Percentiles rank a stretch among this genome's conserved stretches.
Evolutionary conservation across 2,329 filamentous ascomycete genomes (phyloP).

Genomic region (Diaporthe batatas): DNA sequence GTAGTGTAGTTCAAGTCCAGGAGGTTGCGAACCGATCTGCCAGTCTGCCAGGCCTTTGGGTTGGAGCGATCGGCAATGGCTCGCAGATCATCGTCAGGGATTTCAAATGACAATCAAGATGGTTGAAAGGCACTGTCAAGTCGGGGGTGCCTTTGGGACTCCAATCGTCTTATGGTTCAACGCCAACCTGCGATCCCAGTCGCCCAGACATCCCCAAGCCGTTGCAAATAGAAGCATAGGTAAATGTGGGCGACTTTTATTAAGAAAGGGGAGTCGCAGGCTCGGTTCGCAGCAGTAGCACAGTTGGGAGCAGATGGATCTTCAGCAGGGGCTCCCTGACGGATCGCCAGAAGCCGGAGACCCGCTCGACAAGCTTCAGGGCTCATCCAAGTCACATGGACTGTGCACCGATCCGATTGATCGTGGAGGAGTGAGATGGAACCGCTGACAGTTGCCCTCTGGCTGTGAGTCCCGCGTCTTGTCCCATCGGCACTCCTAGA

Average conservation of each 20-base stretch:
- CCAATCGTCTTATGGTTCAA: not conserved
- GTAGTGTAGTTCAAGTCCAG: not conserved
- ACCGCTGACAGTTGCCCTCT: not conserved
- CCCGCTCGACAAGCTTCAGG: constrained; percentile 34
- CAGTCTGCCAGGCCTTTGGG: constrained; percentile 32
- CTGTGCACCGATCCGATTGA: constrained; percentile 31
- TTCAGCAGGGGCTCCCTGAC: constrained; percentile 29
- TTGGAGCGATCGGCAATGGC: constrained; percentile 34
- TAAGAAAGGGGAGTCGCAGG: not conserved
- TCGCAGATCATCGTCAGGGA: constrained; percentile 39
- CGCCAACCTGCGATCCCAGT: not conserved
- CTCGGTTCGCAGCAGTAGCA: not conserved
- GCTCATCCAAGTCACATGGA: constrained; percentile 16
- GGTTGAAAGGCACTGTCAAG: constrained; percentile 5
- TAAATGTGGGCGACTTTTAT: not conserved
- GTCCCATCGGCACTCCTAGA: not conserved
- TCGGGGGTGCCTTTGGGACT: not conserved
- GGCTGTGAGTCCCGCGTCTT: too few species aligned
- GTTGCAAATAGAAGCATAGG: constrained; percentile 4
- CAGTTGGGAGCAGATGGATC: constrained; percentile 19
- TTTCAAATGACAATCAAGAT: constrained; percentile 23
- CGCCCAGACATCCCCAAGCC: not conserved
- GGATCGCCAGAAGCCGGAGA: constrained; percentile 24
- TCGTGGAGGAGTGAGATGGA: not conserved
- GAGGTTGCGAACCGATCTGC: constrained; percentile 33